These are phyloP conservation scores for Euphorbia tirucalli DNA, from an alignment of 345 rosid species.

Conservation along the genomic window DNA sequence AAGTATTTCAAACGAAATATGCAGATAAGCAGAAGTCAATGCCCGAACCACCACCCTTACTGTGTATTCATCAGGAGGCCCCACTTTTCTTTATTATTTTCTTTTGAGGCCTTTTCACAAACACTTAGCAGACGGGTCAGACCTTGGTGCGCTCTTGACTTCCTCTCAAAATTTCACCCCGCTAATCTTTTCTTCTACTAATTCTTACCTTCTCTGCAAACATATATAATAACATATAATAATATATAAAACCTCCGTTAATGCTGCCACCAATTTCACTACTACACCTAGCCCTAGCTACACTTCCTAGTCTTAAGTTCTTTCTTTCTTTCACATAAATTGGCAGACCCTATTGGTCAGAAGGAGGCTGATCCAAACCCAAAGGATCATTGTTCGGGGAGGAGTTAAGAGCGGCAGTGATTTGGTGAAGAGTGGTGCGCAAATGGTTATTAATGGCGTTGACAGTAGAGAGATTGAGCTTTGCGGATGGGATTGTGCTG, in stretches of 20 bases:
- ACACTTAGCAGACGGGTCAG: conserved; percentile 36
- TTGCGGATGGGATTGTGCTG: conserved; percentile 61
- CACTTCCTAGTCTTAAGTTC: too few species aligned
- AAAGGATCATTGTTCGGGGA: neutral
- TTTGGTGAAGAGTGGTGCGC: conserved; percentile 66
- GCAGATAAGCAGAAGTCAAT: conserved; percentile 66
- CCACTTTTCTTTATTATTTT: neutral
- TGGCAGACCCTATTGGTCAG: neutral
- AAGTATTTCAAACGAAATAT: too few species aligned
- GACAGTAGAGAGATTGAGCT: conserved; percentile 69
- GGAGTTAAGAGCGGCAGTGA: conserved; percentile 48
- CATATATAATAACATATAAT: too few species aligned
- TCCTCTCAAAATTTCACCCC: conserved; percentile 21
- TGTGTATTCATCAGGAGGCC: conserved; percentile 20
- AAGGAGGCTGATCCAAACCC: neutral
- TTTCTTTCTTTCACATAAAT: too few species aligned
- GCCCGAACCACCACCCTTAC: conserved; percentile 87
- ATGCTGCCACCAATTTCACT: conserved; percentile 4
- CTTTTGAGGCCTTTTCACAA: neutral
- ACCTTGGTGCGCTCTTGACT: conserved; percentile 98
- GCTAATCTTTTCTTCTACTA: neutral
- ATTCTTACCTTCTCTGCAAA: too few species aligned
- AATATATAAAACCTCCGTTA: neutral
- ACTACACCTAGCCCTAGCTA: neutral
- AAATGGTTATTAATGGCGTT: conserved; percentile 61